These are phyloP conservation scores for Trypanosoma theileri DNA, from an alignment of 208 protist species.

Conservation along the genomic window DNA sequence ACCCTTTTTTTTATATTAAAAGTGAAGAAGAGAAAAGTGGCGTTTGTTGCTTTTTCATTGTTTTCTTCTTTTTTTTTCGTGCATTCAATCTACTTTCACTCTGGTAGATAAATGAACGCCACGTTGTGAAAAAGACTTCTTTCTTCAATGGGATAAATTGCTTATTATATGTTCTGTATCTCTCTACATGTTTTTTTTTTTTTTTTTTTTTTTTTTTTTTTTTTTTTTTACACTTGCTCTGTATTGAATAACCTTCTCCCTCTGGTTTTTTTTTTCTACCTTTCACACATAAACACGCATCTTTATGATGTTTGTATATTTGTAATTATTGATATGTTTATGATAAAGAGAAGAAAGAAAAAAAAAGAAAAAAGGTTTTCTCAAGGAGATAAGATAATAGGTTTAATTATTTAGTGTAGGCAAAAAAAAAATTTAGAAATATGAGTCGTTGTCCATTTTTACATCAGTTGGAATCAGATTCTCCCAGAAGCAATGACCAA, in stretches of 20 bases:
- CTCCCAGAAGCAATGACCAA: background rate
- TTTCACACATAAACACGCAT: background rate
- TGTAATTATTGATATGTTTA: background rate
- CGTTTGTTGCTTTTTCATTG: background rate
- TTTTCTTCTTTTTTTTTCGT: background rate
- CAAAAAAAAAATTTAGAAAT: background rate
- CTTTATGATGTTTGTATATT: background rate
- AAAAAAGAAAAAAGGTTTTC: background rate
- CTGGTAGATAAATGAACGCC: background rate
- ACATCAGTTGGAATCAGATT: background rate
- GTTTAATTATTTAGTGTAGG: too few relatives aligned
- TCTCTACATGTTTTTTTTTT: background rate
- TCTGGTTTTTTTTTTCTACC: background rate
- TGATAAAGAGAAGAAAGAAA: background rate
- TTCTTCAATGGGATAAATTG: background rate
- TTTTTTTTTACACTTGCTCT: background rate
- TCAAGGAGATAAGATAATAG: too few relatives aligned
- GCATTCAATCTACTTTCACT: background rate
- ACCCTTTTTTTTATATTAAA: background rate
- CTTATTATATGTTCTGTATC: background rate
- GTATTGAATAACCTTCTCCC: background rate
- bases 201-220: slow-evolving; percentile 15
- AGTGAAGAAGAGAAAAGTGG: background rate
- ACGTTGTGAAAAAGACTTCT: background rate
- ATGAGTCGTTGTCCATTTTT: slow-evolving; percentile 8